phyloP scores from a whole-genome alignment of 176 grass and related monocot species.

The Thalia dealbata region DNA sequence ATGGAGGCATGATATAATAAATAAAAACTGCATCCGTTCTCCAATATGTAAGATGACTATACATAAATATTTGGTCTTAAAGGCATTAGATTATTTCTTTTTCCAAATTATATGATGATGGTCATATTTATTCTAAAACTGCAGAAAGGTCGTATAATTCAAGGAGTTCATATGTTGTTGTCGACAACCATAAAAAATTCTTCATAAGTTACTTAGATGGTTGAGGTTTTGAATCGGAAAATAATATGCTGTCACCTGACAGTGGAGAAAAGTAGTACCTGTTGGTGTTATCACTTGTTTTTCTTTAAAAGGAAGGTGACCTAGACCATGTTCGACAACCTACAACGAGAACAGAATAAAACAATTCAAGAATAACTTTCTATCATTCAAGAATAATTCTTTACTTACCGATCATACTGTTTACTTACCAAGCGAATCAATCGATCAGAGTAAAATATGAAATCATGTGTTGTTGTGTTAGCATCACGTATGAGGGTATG shows the following conservation, averaged over 20 bases:
- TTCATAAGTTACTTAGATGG: neutral
- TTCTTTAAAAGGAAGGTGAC: conserved; percentile 20
- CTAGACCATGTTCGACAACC: conserved; percentile 21
- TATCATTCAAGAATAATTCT: neutral
- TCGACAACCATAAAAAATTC: neutral
- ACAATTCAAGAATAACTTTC: neutral
- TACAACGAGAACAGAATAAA: neutral
- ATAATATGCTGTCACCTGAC: neutral
- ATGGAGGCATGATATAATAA: neutral
- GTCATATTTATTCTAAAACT: neutral
- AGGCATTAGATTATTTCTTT: neutral
- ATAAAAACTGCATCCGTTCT: no score
- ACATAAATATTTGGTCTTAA: no score
- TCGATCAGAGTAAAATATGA: conserved; percentile 20
- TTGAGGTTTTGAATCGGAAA: neutral
- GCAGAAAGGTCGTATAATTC: neutral
- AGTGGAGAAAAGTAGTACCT: conserved; percentile 11
- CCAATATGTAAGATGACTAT: no score
- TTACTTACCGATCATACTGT: neutral
- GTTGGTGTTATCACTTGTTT: conserved; percentile 19
- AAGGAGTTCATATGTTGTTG: neutral
- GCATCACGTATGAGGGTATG: conserved; percentile 19
- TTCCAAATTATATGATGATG: neutral
- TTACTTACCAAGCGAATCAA: conserved; percentile 16
- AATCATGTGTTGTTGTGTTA: conserved; percentile 14